Conservation (phyloP, 371 early-diverging fungal species). For the Smittium culicis region DNA sequence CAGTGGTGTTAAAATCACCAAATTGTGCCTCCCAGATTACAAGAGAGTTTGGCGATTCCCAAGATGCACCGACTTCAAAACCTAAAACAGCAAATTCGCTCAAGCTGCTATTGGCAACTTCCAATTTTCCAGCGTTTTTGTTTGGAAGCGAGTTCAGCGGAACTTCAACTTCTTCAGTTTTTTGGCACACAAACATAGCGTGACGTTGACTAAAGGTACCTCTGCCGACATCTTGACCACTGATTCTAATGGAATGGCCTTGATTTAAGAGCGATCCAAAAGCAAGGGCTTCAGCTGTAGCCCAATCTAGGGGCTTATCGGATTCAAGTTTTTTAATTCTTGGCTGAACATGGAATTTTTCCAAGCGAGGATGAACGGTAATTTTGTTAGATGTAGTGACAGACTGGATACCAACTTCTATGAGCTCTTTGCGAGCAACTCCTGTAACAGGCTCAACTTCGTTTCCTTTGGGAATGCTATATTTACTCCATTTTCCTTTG, state of each 20-base stretch:
- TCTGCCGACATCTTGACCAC: slow-evolving; percentile 95
- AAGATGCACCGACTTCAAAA: slow-evolving; percentile 90
- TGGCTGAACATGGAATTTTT: slow-evolving; percentile 75
- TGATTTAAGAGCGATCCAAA: slow-evolving; percentile 82
- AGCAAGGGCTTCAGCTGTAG: slow-evolving; percentile 90
- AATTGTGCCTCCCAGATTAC: slow-evolving; percentile 97
- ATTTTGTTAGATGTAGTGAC: slow-evolving; percentile 50
- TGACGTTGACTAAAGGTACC: slow-evolving; percentile 98
- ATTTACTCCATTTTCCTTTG: slow-evolving; percentile 42
- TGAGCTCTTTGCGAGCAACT: slow-evolving; percentile 39
- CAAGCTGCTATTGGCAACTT: slow-evolving; percentile 84
- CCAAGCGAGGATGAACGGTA: slow-evolving; percentile 63
- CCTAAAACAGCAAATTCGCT: slow-evolving; percentile 94
- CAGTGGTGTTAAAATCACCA: slow-evolving; percentile 93
- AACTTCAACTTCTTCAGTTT: slow-evolving; percentile 46
- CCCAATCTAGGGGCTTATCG: slow-evolving; percentile 82
- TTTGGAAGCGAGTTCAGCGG: slow-evolving; percentile 70
- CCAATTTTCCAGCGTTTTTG: slow-evolving; percentile 66
- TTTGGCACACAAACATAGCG: slow-evolving; percentile 85
- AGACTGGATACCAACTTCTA: slow-evolving; percentile 52
- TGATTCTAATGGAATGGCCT: slow-evolving; percentile 77
- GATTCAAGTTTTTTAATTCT: slow-evolving; percentile 52
- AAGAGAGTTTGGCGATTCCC: slow-evolving; percentile 82
- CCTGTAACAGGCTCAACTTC: slow-evolving; percentile 42
- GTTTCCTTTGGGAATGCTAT: slow-evolving; percentile 29